A percentile compares a stretch with the other conserved stretches of the same genome.
These are phyloP conservation scores for Balakata baccata DNA, from an alignment of 345 rosid genomes.

Conservation along the genomic window DNA sequence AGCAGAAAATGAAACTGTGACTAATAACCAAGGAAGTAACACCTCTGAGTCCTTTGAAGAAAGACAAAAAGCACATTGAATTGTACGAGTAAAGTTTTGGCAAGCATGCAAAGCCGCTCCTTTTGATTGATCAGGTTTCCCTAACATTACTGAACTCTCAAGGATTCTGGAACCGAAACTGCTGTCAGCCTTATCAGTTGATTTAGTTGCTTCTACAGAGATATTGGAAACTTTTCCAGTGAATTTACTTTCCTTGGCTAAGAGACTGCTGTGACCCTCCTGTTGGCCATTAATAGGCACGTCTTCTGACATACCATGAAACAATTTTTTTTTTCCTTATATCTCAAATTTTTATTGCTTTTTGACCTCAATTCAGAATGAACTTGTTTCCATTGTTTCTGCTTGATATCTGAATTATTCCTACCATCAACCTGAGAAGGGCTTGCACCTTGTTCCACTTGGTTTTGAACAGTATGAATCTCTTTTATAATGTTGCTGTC, in stretches of 20 bases:
- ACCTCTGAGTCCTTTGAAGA: conserved; percentile 76
- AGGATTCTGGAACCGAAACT: conserved; percentile 15
- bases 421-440: conserved; percentile 4
- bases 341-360: conserved; percentile 13
- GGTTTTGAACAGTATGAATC: conserved; percentile 17
- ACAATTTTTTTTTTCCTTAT: conserved; percentile 24
- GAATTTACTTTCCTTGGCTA: neutral
- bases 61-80: conserved; percentile 74
- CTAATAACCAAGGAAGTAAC: conserved; percentile 4
- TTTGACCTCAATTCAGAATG: conserved; percentile 25
- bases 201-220: conserved; percentile 21
- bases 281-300: conserved; percentile 23
- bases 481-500: conserved; percentile 14
- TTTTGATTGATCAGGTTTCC: conserved; percentile 24
- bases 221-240: conserved; percentile 7
- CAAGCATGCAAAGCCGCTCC: conserved; percentile 36
- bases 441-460: conserved; percentile 13
- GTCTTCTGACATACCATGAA: conserved; percentile 18
- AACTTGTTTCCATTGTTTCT: conserved; percentile 18
- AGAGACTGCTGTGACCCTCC: conserved; percentile 2
- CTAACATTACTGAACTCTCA: conserved; percentile 23
- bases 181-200: conserved; percentile 18
- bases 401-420: conserved; percentile 6
- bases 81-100: conserved; percentile 20
- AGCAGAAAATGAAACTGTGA: neutral